Conservation (phyloP, 306 rosid species). For the Oxytropis ochrocephala region DNA sequence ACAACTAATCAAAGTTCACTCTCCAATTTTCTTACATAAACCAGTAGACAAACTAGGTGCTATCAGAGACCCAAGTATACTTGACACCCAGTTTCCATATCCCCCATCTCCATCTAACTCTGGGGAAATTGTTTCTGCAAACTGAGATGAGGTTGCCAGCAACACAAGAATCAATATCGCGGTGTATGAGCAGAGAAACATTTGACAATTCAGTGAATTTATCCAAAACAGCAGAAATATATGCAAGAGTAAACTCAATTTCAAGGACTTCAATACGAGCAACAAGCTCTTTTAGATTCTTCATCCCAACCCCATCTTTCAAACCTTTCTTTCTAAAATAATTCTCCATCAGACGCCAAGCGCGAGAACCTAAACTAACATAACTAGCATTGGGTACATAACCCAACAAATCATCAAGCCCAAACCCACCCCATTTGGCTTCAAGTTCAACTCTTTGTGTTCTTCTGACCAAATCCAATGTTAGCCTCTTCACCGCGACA, state of each 20-base stretch:
- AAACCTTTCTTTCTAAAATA: slow-evolving; percentile 25
- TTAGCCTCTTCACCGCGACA: slow-evolving; percentile 33
- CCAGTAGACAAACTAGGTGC: slow-evolving; percentile 14
- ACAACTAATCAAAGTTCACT: background rate
- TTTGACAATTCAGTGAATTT: too few species aligned
- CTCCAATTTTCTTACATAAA: slow-evolving; percentile 1
- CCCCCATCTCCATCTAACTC: too few species aligned
- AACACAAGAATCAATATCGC: too few species aligned
- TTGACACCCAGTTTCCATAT: slow-evolving; percentile 48
- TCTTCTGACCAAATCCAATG: slow-evolving; percentile 23
- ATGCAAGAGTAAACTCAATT: too few species aligned
- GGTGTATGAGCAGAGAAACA: too few species aligned
- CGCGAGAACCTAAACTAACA: slow-evolving; percentile 48
- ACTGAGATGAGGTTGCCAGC: too few species aligned
- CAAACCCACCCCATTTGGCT: slow-evolving; percentile 25
- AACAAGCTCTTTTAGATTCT: too few species aligned
- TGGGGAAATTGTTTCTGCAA: too few species aligned
- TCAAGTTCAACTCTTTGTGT: background rate
- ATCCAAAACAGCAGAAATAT: too few species aligned
- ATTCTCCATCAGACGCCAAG: slow-evolving; percentile 40
- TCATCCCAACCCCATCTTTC: too few species aligned
- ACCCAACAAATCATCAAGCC: slow-evolving; percentile 37
- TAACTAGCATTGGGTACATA: slow-evolving; percentile 36
- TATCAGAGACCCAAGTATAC: slow-evolving; percentile 43
- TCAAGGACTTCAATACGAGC: too few species aligned